Evolutionary conservation across 805 yeast species (phyloP).

Genomic region (Sugiyamaella smithiae): DNA sequence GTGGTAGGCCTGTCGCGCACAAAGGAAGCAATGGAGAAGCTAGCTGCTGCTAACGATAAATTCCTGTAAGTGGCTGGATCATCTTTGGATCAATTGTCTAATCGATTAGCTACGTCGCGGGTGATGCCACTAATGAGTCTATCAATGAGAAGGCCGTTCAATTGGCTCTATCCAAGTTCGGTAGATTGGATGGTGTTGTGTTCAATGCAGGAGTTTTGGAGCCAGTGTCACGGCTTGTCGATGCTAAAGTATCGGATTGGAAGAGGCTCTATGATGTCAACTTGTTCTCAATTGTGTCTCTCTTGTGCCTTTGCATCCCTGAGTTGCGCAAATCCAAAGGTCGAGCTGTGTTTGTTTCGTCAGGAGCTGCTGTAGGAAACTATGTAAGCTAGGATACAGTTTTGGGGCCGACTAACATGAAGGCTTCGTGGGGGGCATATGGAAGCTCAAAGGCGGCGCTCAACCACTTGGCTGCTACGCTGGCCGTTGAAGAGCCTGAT

Average conservation of each 20-base stretch:
- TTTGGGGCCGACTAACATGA: not conserved
- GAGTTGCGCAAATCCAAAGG: constrained; percentile 57
- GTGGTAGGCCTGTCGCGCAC: constrained; percentile 77
- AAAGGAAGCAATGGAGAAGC: constrained; percentile 42
- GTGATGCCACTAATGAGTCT: constrained; percentile 49
- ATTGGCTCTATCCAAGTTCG: constrained; percentile 45
- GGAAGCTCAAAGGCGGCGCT: constrained; percentile 91
- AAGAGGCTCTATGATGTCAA: constrained; percentile 67
- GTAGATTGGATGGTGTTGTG: constrained; percentile 52
- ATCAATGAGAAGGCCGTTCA: constrained; percentile 40
- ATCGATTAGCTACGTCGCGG: constrained; percentile 38
- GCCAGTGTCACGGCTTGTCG: constrained; percentile 59
- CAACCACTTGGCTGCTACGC: constrained; percentile 65
- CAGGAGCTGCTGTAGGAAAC: constrained; percentile 75
- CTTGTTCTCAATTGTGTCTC: constrained; percentile 66
- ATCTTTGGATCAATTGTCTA: not conserved
- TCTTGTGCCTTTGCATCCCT: constrained; percentile 57
- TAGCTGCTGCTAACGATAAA: constrained; percentile 38
- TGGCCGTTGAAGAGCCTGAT: constrained; percentile 65
- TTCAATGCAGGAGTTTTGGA: constrained; percentile 76
- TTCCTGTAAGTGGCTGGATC: constrained; percentile 18
- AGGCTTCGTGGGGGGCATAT: constrained; percentile 85
- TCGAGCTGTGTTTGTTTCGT: constrained; percentile 72
- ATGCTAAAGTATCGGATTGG: constrained; percentile 60
- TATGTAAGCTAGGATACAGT: constrained; percentile 39